Percentiles rank a stretch among this genome's conserved stretches.
Conservation (phyloP, 75 land plant genomes). For the Azolla pinnata region DNA sequence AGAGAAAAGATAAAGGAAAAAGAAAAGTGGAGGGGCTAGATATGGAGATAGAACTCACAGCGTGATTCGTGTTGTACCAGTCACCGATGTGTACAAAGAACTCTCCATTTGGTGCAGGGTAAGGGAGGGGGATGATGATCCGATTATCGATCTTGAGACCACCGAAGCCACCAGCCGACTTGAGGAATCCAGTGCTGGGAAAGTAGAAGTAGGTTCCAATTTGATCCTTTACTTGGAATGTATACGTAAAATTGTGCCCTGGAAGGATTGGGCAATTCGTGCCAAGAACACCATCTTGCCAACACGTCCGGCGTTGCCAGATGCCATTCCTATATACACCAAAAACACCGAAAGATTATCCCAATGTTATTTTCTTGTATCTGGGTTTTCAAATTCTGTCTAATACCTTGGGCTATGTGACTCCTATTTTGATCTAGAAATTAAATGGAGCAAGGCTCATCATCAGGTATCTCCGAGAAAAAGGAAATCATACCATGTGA, state of each 20-base stretch:
- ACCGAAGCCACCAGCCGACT: slow-evolving; percentile 83
- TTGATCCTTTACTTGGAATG: slow-evolving; percentile 76
- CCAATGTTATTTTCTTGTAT: not conserved
- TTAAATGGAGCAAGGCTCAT: too few relatives aligned
- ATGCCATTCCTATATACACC: slow-evolving; percentile 60
- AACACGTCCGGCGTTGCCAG: slow-evolving; percentile 68
- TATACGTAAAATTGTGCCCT: slow-evolving; percentile 58
- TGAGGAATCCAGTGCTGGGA: slow-evolving; percentile 57
- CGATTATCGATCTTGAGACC: slow-evolving; percentile 52
- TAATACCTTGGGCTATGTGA: not conserved
- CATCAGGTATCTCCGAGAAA: too few relatives aligned
- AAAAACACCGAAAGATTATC: not conserved
- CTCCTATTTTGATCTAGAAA: not conserved
- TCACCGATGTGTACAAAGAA: slow-evolving; percentile 63
- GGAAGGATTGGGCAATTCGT: slow-evolving; percentile 88
- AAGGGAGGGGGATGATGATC: slow-evolving; percentile 63
- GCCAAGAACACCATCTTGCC: slow-evolving; percentile 87
- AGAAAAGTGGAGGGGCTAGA: too few relatives aligned
- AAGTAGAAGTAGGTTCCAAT: slow-evolving; percentile 81
- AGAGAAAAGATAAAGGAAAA: too few relatives aligned
- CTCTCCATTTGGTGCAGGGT: slow-evolving; percentile 58
- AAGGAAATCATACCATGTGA: slow-evolving; percentile 76
- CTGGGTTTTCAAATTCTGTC: not conserved
- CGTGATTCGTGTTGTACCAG: slow-evolving; percentile 65
- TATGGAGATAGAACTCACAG: slow-evolving; percentile 33